Evolutionary conservation across 768 basidiomycete species (phyloP).

Genomic region (Trichaptum fuscoviolaceum): DNA sequence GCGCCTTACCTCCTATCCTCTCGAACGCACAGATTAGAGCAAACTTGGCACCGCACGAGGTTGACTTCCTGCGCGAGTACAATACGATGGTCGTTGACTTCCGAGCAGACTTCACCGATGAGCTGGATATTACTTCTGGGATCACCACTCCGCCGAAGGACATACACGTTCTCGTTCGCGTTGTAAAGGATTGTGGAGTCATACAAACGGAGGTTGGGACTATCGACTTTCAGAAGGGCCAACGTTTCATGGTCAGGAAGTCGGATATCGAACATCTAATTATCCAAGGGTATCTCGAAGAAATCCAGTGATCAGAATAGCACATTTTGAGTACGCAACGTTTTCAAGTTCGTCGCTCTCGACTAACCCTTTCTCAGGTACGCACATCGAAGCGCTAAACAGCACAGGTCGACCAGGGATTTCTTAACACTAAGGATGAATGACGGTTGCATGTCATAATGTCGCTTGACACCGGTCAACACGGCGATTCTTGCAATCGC

Average conservation of each 20-base stretch:
- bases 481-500: no score
- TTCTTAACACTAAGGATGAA: no score
- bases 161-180: slow-evolving; percentile 80
- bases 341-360: background rate
- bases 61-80: slow-evolving; percentile 83
- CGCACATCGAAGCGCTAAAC: no score
- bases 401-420: no score
- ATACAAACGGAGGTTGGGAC: slow-evolving; percentile 90
- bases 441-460: no score
- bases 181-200: slow-evolving; percentile 83
- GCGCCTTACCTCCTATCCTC: slow-evolving; percentile 80
- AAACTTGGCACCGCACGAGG: slow-evolving; percentile 73
- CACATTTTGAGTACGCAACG: background rate
- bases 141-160: slow-evolving; percentile 85
- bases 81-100: slow-evolving; percentile 78
- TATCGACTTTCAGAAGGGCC: slow-evolving; percentile 86
- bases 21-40: slow-evolving; percentile 59
- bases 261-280: slow-evolving; percentile 93
- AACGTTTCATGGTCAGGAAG: slow-evolving; percentile 82
- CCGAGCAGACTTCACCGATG: slow-evolving; percentile 77
- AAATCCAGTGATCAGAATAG: slow-evolving; percentile 36
- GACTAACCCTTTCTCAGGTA: background rate
- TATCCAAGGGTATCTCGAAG: slow-evolving; percentile 88
- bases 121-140: slow-evolving; percentile 81
- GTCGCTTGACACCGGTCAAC: no score